phyloP scores from a whole-genome alignment of 2,329 filamentous ascomycete genomes.

The Metarhizium brunneum region DNA sequence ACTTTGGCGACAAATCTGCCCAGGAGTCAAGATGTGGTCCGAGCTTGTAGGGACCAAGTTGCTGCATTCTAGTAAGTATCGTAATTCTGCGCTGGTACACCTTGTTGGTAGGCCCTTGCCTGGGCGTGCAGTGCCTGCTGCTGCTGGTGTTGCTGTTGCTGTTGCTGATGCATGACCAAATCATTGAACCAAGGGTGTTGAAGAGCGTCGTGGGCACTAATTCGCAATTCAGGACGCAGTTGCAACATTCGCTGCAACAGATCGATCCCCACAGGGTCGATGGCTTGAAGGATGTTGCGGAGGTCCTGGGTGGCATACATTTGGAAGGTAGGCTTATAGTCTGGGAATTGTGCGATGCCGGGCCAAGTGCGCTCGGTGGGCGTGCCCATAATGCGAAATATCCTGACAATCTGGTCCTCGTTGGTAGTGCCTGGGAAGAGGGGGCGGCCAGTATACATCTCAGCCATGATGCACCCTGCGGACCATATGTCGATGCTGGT shows the following conservation, averaged over 20 bases:
- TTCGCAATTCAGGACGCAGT: conserved; percentile 80
- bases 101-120: conserved; percentile 28
- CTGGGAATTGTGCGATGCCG: conserved; percentile 88
- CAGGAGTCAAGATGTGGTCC: neutral
- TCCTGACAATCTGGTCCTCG: conserved; percentile 92
- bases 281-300: conserved; percentile 76
- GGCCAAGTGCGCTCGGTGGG: conserved; percentile 94
- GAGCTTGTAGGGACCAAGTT: neutral
- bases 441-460: conserved; percentile 95
- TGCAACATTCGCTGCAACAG: conserved; percentile 87
- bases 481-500: conserved; percentile 99
- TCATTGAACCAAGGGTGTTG: conserved; percentile 90
- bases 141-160: conserved; percentile 23
- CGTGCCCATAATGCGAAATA: conserved; percentile 98
- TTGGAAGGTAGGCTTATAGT: conserved; percentile 93
- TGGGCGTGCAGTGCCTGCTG: conserved; percentile 32
- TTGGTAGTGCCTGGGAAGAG: conserved; percentile 97
- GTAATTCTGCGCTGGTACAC: conserved; percentile 28
- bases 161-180: conserved; percentile 48
- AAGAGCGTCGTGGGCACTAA: conserved; percentile 78
- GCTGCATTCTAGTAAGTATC: conserved; percentile 22
- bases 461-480: conserved; percentile 98
- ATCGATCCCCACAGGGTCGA: conserved; percentile 81
- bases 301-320: conserved; percentile 91
- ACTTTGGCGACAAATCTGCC: neutral